Base-by-base conservation (phyloP, 352 stramenopile species). In the Pythium plurisporium region DNA sequence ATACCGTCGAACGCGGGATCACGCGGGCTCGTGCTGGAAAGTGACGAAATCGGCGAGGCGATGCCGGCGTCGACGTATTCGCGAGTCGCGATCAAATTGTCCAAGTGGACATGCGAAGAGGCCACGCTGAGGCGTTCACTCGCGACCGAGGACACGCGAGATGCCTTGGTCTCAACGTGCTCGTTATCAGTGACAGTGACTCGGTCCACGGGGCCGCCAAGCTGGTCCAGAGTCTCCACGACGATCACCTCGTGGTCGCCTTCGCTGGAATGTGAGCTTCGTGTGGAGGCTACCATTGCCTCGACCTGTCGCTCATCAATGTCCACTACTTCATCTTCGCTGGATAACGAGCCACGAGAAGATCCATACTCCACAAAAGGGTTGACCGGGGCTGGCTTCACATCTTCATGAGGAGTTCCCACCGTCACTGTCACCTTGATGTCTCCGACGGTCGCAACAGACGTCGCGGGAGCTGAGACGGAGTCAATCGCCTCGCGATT, bases 11-110 rank as follows among this genome's bases (percentile, higher is more conserved):
- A 12, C 12, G 29, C 30, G 30, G 27, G 27, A 38, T 64, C 48
- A 5, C 27, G 41, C 17, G 56, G 38, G 26, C 47, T 64, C 17
- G 33, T 25, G 25, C 56, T 64, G n/a, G 56, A 64, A 2, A 64
- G 48, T 14, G 48, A 64, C 29, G 42, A 59, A 15, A 48, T 26
- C 4, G 57, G 42, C 3, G 49, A 59, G 15, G 49, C 23, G 6
- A 55, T 42, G 9, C 25, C 17, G 14, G 17, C 10, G 19, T 56
- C 48, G 20, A 57, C 17, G 31, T 48, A 55, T 8, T 58, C 48
- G 1, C 33, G 57, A 0, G 57, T 54, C 20, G 30, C 47, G 38
- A 54, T 33, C 10, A 64, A 20, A 19, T 23, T 41, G 31, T 58
- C 56, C 5, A 63, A 12, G 1, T 38, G 20, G 30, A 45, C 26